Conservation (phyloP, 345 rosid species). For the Populus deltoides region DNA sequence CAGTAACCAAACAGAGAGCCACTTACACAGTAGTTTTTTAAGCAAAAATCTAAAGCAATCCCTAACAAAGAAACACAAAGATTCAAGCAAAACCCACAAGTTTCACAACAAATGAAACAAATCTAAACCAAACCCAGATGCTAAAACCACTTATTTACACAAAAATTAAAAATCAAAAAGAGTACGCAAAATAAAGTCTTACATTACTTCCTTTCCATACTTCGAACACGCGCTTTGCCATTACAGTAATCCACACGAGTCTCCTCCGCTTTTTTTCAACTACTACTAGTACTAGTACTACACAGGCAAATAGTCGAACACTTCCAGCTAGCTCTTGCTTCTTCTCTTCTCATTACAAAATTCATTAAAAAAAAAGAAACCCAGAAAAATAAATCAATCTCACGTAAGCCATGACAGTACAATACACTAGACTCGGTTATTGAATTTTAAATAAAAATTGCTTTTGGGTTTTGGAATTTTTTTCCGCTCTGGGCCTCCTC, state of each 20-base stretch:
- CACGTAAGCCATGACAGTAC: not conserved
- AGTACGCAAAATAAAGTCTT: conserved; percentile 19
- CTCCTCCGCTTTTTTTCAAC: conserved; percentile 5
- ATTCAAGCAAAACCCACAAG: conserved; percentile 17
- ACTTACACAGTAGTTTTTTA: not conserved
- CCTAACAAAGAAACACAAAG: not conserved
- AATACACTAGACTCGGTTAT: not conserved
- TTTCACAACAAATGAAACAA: conserved; percentile 13
- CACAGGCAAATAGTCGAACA: conserved; percentile 35
- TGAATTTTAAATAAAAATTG: not conserved
- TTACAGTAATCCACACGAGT: conserved; percentile 26
- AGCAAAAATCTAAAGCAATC: not conserved
- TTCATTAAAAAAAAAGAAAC: not conserved
- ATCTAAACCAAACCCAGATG: conserved; percentile 13
- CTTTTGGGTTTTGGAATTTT: not conserved
- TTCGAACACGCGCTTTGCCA: conserved; percentile 84
- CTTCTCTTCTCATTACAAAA: conserved; percentile 13
- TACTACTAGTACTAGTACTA: conserved; percentile 10
- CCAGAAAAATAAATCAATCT: not conserved
- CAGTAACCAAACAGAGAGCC: conserved; percentile 13
- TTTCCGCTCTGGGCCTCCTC: not conserved
- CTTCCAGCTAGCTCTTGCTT: conserved; percentile 27
- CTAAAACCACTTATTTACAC: conserved; percentile 11
- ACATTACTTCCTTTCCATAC: conserved; percentile 95
- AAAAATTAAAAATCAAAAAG: not conserved